Evolutionary conservation across 1,139 yeast species (phyloP).

Genomic region (Yamadazyma trypodendri): DNA sequence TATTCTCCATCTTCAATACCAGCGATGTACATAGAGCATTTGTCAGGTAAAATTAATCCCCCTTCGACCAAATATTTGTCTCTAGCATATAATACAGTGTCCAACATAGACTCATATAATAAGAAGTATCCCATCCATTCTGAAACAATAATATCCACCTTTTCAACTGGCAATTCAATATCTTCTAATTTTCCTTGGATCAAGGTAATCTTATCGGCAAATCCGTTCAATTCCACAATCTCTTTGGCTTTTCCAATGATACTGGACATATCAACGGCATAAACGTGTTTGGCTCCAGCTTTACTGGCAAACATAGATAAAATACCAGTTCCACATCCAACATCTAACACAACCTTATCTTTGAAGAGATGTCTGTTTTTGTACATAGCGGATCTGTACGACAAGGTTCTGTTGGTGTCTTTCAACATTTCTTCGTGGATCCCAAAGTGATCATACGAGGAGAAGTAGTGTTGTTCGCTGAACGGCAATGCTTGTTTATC

Average conservation of each 20-base stretch:
- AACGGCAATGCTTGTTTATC: conserved; percentile 54
- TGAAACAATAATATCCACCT: conserved; percentile 92
- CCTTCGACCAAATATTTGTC: conserved; percentile 84
- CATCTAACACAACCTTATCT: conserved; percentile 94
- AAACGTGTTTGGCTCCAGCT: conserved; percentile 96
- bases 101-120: conserved; percentile 95
- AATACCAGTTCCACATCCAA: conserved; percentile 98
- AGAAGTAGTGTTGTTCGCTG: conserved; percentile 88
- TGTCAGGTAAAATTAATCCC: conserved; percentile 94
- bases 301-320: conserved; percentile 97
- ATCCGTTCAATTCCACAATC: conserved; percentile 81
- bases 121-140: conserved; percentile 99
- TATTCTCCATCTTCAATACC: conserved; percentile 94
- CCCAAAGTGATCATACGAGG: conserved; percentile 94
- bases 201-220: conserved; percentile 81
- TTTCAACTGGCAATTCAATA: conserved; percentile 68
- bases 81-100: conserved; percentile 92
- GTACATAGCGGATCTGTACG: conserved; percentile 90
- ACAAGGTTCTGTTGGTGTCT: conserved; percentile 87
- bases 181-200: conserved; percentile 95
- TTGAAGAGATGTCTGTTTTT: conserved; percentile 88
- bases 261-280: conserved; percentile 96
- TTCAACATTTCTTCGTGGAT: conserved; percentile 99
- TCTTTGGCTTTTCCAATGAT: conserved; percentile 92
- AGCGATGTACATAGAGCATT: conserved; percentile 86